Conservation (phyloP, 2,329 filamentous ascomycete species). For the Coleophoma eucalyptorum region DNA sequence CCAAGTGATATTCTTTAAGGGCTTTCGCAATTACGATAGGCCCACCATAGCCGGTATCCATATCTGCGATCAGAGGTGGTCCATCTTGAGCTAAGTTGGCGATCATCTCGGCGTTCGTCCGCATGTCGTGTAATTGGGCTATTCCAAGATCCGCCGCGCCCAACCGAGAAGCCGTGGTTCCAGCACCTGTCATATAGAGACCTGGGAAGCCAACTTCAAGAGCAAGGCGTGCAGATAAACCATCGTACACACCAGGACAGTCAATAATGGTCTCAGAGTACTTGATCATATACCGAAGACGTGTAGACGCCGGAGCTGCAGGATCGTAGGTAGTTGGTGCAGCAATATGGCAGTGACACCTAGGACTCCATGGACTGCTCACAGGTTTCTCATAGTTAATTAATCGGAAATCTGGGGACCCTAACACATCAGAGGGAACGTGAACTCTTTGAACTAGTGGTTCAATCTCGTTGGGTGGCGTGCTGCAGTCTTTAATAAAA, state of each 20-base stretch:
- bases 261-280: conserved; percentile 36
- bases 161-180: conserved; percentile 42
- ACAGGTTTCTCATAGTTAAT: too few relatives aligned
- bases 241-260: conserved; percentile 66
- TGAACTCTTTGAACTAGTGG: too few relatives aligned
- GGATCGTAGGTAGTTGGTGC: too few relatives aligned
- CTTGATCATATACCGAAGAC: not conserved
- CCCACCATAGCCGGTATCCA: conserved; percentile 49
- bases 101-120: conserved; percentile 48
- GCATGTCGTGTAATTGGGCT: conserved; percentile 47
- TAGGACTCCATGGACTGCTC: too few relatives aligned
- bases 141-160: conserved; percentile 47
- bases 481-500: too few relatives aligned
- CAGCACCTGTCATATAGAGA: conserved; percentile 60
- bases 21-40: conserved; percentile 46
- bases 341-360: too few relatives aligned
- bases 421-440: too few relatives aligned
- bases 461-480: too few relatives aligned
- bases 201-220: conserved; percentile 58
- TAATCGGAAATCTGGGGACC: too few relatives aligned
- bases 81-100: conserved; percentile 43
- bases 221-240: conserved; percentile 60
- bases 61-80: conserved; percentile 47
- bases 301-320: too few relatives aligned
- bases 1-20: conserved; percentile 43